Evolutionary conservation across 108 stramenopile genomes (phyloP), one percentile per base, ranked within the genome.

Genomic region (Nitzschia inconspicua): DNA sequence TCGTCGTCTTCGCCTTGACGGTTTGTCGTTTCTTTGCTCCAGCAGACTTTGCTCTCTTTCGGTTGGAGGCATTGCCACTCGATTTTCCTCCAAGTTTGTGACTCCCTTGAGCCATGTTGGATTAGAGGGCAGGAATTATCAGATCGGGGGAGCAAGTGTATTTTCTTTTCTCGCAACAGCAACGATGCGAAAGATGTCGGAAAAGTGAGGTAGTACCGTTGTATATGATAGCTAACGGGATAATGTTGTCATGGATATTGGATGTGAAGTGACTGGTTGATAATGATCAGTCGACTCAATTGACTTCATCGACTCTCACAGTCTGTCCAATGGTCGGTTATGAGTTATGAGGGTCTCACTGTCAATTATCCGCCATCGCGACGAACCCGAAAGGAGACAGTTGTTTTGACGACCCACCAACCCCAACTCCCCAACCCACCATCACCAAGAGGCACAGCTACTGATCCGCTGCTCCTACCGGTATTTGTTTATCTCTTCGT

Each of bases 61-160:
- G 49, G 30, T 26, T 30, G 19, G 13, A 18, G 1, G 60, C 57
- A n/a, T n/a, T n/a, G n/a, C n/a, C n/a, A n/a, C n/a, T n/a, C n/a
- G 53, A 16, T 39, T 11, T 14, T 60, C 70, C 67, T 16, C 47
- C 60, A 2, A 78, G 25, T 41, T 78, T 83, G 47, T 55, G 57
- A 44, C 27, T 54, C 36, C 82, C 82, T 61, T 83, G 82, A 42
- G 82, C 77, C 82, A 83, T 83, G 26, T n/a, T n/a, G n/a, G n/a
- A 28, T 43, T 48, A n/a, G n/a, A n/a, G n/a, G n/a, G n/a, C n/a
- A n/a, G n/a, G n/a, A n/a, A n/a, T n/a, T 25, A 29, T 51, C 19
- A n/a, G n/a, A n/a, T n/a, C n/a, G n/a, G n/a, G n/a, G n/a, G n/a
- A n/a, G n/a, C n/a, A n/a, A n/a, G n/a, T n/a, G n/a, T n/a, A n/a